Base-by-base conservation (phyloP, 257 asterid genomes). In the Anisodus tanguticus region DNA sequence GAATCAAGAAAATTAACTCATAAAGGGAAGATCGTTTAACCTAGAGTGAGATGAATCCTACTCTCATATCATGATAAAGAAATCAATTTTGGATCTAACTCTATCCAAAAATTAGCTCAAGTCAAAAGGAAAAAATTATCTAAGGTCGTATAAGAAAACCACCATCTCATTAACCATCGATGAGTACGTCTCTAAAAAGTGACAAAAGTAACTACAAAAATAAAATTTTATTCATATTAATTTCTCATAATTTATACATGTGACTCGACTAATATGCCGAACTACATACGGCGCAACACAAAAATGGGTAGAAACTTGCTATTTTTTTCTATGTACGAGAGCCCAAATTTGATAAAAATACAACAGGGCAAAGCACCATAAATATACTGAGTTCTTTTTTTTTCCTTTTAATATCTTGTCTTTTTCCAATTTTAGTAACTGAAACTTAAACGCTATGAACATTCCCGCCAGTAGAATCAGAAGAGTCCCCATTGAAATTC, bases 401-500 rank as follows among this genome's bases (percentile, higher is more conserved):
- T 1, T 51, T 78, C 0, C n/a, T 13, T 51, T 10, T 22, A 49
- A 4, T 15, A 51, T 19, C 43, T 31, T 0, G 15, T 31, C 5
- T 9, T 43, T 71, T 71, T 49, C 1, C 6, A 79, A 59, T 51
- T 37, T 8, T 3, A 3, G 15, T 22, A 19, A 58, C 45, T 8
- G 41, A 4, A 43, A 43, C 47, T 45, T 63, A 60, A 12, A 6
- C 2, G 45, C 74, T 60, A 31, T 62, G 57, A 66, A 63, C 70
- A 16, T 91, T 91, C 90, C 92, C 91, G 91, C 90, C 87, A 85
- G 90, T 88, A 45, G 92, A 91, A 79, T 90, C 92, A 9, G 93
- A 90, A 0, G 96, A 93, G 64, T 88, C 90, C 2, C 89, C 90
- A 72, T 85, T 83, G 77, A 90, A 90, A 81, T 91, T 95, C 98